Percentiles rank a stretch among this genome's conserved stretches.
phyloP scores from a whole-genome alignment of 2,329 filamentous ascomycete species.

The Fusarium sp. region DNA sequence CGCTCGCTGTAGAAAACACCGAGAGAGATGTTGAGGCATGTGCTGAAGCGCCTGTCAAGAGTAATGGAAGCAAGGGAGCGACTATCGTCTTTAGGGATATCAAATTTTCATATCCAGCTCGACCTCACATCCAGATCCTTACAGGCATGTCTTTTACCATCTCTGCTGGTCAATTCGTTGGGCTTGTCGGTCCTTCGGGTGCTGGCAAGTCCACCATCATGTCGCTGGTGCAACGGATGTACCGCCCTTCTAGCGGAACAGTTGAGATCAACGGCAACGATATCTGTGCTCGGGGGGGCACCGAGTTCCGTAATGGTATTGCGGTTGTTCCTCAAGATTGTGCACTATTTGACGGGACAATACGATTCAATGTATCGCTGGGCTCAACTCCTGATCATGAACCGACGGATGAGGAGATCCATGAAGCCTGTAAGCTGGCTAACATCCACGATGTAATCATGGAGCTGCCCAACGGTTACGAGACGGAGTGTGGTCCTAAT shows the following conservation, averaged over 20 bases:
- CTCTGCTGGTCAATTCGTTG: conserved; percentile 67
- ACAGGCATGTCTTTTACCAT: conserved; percentile 65
- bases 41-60: conserved; percentile 41
- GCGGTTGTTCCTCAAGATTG: conserved; percentile 67
- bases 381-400: conserved; percentile 63
- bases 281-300: conserved; percentile 53
- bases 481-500: conserved; percentile 75
- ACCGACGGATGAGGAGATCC: conserved; percentile 67
- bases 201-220: conserved; percentile 75
- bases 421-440: conserved; percentile 71
- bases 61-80: conserved; percentile 47
- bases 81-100: conserved; percentile 67
- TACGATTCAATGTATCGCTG: conserved; percentile 65
- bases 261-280: conserved; percentile 58
- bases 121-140: conserved; percentile 66
- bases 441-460: conserved; percentile 76
- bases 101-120: conserved; percentile 71
- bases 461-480: conserved; percentile 70
- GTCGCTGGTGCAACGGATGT: conserved; percentile 62
- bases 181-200: conserved; percentile 71
- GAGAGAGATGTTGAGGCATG: conserved; percentile 52
- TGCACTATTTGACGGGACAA: conserved; percentile 65
- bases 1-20: conserved; percentile 2
- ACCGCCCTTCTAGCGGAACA: conserved; percentile 52
- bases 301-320: conserved; percentile 61